Base-by-base conservation (phyloP, 306 rosid species). In the Cicer cuneatum region DNA sequence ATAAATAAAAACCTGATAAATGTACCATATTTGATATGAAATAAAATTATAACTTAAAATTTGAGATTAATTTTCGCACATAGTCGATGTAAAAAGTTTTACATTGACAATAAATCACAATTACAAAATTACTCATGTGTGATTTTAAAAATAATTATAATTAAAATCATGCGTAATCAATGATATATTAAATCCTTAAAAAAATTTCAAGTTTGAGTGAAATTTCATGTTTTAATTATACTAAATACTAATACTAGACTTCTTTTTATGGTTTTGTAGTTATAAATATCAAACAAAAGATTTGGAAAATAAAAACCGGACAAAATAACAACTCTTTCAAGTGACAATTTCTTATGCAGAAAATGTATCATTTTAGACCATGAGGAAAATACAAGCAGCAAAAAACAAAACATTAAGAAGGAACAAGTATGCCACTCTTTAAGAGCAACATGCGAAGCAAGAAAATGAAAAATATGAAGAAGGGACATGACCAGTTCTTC, bases 401-500 rank as follows among this genome's bases (percentile, higher is more conserved):
- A 62, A 76, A 13, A 51, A 24, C 10, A 46, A 66, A 80, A 67
- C 46, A 51, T 46, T 29, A 48, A 69, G 40, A 60, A 67, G 72
- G 58, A 67, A 59, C 10, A 33, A 59, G 42, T 41, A 37, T 11
- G 46, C 8, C 53, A 47, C 75, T 64, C 53, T 78, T 84, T 85
- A 91, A 42, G 71, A 85, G 86, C 92, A 91, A 87, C 96, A 91
- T 53, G 53, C 80, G 82, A 89, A 91, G 70, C 92, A 89, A 73
- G 84, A 88, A 68, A 88, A 91, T 35, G 85, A 77, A 59, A 84
- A 79, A 58, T 77, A 84, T 14, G 80, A 66, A 41, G 88, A 87
- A 53, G 98, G 97, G 12, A 91, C 80, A 15, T 78, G 96, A 24
- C 98, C 98, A 19, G 96, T 91, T 82, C 74, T 81, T 80, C 98